Percentiles rank a stretch among this genome's conserved stretches.
Conservation (phyloP, 352 stramenopile genomes). For the Pythium grandisporangium region DNA sequence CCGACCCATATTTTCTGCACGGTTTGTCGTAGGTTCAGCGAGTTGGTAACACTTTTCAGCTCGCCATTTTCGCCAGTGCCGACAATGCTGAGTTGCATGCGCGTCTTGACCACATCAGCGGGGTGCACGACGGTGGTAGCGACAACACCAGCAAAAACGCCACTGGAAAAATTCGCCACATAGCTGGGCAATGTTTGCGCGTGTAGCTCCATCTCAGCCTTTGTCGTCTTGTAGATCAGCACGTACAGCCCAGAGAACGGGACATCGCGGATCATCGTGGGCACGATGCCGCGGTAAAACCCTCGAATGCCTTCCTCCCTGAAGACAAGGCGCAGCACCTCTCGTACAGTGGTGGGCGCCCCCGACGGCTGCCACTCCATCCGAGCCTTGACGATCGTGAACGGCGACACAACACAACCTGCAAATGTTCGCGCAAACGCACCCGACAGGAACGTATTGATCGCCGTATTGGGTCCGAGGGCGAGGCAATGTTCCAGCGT, state of each 20-base stretch:
- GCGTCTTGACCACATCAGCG: slow-evolving; percentile 82
- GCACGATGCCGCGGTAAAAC: slow-evolving; percentile 80
- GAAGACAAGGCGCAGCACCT: slow-evolving; percentile 59
- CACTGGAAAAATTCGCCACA: slow-evolving; percentile 69
- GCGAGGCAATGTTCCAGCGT: slow-evolving; percentile 64
- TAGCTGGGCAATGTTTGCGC: slow-evolving; percentile 41
- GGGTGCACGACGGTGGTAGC: slow-evolving; percentile 81
- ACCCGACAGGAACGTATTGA: slow-evolving; percentile 76
- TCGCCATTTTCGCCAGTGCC: slow-evolving; percentile 17
- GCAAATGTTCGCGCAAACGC: slow-evolving; percentile 82
- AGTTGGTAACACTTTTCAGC: slow-evolving; percentile 35
- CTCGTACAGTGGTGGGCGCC: slow-evolving; percentile 47
- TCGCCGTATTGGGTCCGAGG: slow-evolving; percentile 32
- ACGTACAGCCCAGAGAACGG: slow-evolving; percentile 86
- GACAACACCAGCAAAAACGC: slow-evolving; percentile 61
- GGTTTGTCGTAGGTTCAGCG: slow-evolving; percentile 50
- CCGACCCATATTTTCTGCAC: slow-evolving; percentile 81
- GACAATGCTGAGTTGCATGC: slow-evolving; percentile 80
- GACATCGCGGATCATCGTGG: slow-evolving; percentile 80
- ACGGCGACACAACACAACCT: slow-evolving; percentile 64
- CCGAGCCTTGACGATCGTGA: slow-evolving; percentile 82
- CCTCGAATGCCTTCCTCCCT: slow-evolving; percentile 57
- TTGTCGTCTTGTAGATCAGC: slow-evolving; percentile 72
- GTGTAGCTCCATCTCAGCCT: slow-evolving; percentile 27
- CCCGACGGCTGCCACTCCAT: slow-evolving; percentile 76